Evolutionary conservation across 257 asterid genomes (phyloP).

Genomic region (Solanum lignicaule): DNA sequence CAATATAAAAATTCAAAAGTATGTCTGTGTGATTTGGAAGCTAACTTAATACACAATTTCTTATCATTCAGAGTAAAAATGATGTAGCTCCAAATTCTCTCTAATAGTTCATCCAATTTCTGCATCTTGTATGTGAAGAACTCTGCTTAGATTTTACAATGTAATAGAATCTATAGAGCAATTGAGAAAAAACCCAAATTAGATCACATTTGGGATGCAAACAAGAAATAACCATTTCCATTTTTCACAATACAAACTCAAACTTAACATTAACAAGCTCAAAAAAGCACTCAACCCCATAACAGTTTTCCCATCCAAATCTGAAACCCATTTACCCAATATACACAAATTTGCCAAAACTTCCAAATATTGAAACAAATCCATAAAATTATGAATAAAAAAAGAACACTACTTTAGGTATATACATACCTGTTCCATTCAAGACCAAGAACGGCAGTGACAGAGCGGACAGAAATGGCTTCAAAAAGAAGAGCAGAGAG

Average conservation of each 20-base stretch:
- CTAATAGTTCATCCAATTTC: too few relatives aligned
- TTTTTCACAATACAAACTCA: not conserved
- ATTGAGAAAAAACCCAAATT: constrained; percentile 3
- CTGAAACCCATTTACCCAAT: not conserved
- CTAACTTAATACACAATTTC: too few relatives aligned
- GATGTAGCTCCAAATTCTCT: too few relatives aligned
- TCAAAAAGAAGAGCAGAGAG: constrained; percentile 78
- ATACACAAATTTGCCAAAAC: not conserved
- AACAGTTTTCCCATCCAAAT: not conserved
- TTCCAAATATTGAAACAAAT: not conserved
- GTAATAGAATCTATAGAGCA: not conserved
- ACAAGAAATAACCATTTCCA: not conserved
- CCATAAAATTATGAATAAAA: not conserved
- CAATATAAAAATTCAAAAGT: not conserved
- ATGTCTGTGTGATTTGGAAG: too few relatives aligned
- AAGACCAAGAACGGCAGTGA: constrained; percentile 91
- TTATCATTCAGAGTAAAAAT: too few relatives aligned
- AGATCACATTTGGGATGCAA: constrained; percentile 2
- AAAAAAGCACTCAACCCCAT: not conserved
- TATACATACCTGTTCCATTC: constrained; percentile 87
- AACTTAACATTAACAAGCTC: not conserved
- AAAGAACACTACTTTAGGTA: not conserved
- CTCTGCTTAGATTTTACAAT: too few relatives aligned
- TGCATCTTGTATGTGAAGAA: too few relatives aligned
- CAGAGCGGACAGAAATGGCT: constrained; percentile 83